A percentile compares a stretch with the other conserved stretches of the same genome.
Conservation (phyloP, 1,284 basidiomycete species). For the Neotropicomus parvogracilis region DNA sequence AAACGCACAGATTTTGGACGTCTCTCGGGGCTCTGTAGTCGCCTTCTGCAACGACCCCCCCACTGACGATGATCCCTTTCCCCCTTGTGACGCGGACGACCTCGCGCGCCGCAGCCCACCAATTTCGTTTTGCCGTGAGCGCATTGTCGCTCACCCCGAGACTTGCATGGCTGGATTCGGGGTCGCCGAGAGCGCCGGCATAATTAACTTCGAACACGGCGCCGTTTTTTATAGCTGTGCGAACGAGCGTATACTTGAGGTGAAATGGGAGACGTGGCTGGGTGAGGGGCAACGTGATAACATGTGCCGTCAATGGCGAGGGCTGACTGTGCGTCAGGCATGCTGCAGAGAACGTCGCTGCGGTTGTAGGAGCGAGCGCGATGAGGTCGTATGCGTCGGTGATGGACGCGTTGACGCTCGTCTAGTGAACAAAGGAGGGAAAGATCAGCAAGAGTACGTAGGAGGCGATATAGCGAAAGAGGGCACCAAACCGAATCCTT, state of each 20-base stretch:
- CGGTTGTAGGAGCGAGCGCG: constrained; percentile 68
- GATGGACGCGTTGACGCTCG: constrained; percentile 53
- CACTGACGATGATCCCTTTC: constrained; percentile 65
- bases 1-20: constrained; percentile 65
- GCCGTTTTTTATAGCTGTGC: constrained; percentile 79
- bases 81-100: constrained; percentile 74
- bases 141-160: constrained; percentile 53
- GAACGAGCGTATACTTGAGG: constrained; percentile 77
- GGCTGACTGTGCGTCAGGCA: constrained; percentile 80
- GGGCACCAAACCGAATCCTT: constrained; percentile 72
- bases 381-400: constrained; percentile 73
- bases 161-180: constrained; percentile 42
- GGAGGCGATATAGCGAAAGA: background rate
- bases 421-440: constrained; percentile 37
- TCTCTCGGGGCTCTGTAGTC: constrained; percentile 69
- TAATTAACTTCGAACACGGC: constrained; percentile 82
- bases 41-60: constrained; percentile 53
- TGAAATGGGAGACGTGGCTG: constrained; percentile 75
- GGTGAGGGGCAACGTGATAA: constrained; percentile 80
- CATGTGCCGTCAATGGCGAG: constrained; percentile 74
- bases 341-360: constrained; percentile 68
- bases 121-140: constrained; percentile 61
- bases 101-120: constrained; percentile 78
- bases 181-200: constrained; percentile 63
- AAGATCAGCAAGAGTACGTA: background rate